Evolutionary conservation across 257 asterid species (phyloP).

Genomic region (Jasminum sambac): DNA sequence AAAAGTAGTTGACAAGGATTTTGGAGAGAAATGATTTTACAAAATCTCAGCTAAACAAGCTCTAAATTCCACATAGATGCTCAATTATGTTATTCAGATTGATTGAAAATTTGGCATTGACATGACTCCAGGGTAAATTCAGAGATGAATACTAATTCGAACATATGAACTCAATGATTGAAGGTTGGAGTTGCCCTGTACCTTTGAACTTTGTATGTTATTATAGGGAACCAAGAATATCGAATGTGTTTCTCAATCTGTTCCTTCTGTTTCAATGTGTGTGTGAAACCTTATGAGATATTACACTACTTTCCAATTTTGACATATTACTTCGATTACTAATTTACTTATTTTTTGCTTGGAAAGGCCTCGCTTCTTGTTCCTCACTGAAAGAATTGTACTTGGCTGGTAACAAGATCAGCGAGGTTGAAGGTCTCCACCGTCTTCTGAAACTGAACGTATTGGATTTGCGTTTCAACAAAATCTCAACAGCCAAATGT

Average conservation of each 20-base stretch:
- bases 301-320: neutral
- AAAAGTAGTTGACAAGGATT: no score
- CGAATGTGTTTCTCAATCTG: neutral
- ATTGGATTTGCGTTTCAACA: constrained; percentile 89
- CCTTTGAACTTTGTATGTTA: neutral
- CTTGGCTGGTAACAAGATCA: constrained; percentile 94
- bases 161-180: neutral
- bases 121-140: neutral
- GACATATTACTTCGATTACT: constrained; percentile 1
- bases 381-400: constrained; percentile 86
- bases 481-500: constrained; percentile 83
- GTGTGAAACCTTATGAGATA: neutral
- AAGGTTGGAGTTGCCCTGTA: neutral
- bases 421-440: constrained; percentile 98
- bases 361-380: constrained; percentile 84
- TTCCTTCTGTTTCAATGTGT: neutral
- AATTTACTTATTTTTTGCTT: constrained; percentile 18
- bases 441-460: constrained; percentile 83
- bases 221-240: neutral
- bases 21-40: no score
- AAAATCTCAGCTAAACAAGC: no score
- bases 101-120: neutral
- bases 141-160: neutral
- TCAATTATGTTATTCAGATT: neutral
- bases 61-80: neutral